Conservation (phyloP, 2,329 filamentous ascomycete species). For the Epicoccum sorghinum region DNA sequence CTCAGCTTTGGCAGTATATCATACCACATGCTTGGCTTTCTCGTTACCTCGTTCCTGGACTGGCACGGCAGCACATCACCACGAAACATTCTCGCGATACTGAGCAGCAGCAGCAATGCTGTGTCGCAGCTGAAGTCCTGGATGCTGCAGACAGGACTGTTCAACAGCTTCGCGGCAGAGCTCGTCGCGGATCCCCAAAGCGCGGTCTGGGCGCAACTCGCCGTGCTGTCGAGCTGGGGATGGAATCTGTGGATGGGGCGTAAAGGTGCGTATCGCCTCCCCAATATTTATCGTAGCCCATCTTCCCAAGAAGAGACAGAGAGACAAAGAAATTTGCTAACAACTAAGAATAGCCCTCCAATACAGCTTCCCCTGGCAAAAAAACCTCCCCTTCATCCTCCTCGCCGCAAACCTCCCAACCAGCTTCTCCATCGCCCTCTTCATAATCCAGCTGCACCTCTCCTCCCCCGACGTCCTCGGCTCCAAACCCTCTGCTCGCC, state of each 20-base stretch:
- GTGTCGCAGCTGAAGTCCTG: constrained; percentile 22
- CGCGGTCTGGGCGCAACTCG: constrained; percentile 33
- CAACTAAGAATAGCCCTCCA: constrained; percentile 16
- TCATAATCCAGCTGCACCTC: constrained; percentile 37
- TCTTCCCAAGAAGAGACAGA: too few species aligned
- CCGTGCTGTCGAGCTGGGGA: constrained; percentile 35
- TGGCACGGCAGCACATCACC: constrained; percentile 21
- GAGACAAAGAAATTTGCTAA: not conserved
- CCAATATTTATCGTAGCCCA: too few species aligned
- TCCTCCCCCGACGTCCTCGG: constrained; percentile 18
- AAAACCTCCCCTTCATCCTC: constrained; percentile 31
- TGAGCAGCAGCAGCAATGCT: not conserved
- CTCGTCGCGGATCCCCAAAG: constrained; percentile 32
- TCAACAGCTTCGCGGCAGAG: constrained; percentile 38
- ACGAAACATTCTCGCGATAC: not conserved
- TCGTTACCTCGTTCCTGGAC: constrained; percentile 30
- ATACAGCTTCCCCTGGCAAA: constrained; percentile 11
- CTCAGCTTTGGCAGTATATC: constrained; percentile 38
- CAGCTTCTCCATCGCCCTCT: constrained; percentile 33
- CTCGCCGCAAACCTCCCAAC: constrained; percentile 40
- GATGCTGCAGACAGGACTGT: constrained; percentile 38
- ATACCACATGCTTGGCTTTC: constrained; percentile 42
- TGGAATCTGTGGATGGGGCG: constrained; percentile 39
- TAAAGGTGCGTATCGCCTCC: constrained; percentile 27
- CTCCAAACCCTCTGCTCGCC: not conserved